Evolutionary conservation across 495 filamentous ascomycete genomes (phyloP), one percentile per base, ranked within the genome.

Genomic region (Penicillium manginii): DNA sequence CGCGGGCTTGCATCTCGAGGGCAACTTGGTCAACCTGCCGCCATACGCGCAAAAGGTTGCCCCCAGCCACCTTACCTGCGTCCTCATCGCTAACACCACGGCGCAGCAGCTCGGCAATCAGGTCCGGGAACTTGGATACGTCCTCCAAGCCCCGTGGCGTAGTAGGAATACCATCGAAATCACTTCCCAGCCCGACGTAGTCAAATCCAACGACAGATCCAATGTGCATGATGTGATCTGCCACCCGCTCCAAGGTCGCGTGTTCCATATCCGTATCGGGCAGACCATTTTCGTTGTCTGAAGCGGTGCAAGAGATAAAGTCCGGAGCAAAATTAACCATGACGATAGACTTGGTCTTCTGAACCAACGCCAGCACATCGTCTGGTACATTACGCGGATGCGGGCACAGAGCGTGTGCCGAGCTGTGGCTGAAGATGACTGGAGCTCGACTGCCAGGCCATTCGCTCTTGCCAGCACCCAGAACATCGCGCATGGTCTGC

Each of bases 21-120:
- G 87, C 86, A 26, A 91, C 85, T 43, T 67, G 71, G 52, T 92
- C 91, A 9, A 86, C 88, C n/a, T 84, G 83, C 51, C 67, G 75
- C 91, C 90, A 92, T 33, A 94, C 90, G 22, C 91, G 81, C 31
- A 94, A 68, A 1, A 93, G 53, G 66, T 94, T 94, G 1, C 83
- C 86, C 0, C 91, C 91, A 0, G 82, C 88, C 1, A 94, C 75
- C 64, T 88, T 87, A 21, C 67, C 76, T 2, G 81, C 87, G 61
- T 94, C 85, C 45, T 74, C 68, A 59, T 92, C 87, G 15, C 80
- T 87, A 21, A 93, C 75, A 2, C 89, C 91, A 18, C 84, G 81
- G 39, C 68, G 72, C 55, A 94, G 72, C 51, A 93, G 68, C 71
- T 92, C 90, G 6, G 82, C 86, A 6, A 97, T 84, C 53, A 98